phyloP scores from a whole-genome alignment of 1,139 yeast genomes.

The Candida frijolesensis region DNA sequence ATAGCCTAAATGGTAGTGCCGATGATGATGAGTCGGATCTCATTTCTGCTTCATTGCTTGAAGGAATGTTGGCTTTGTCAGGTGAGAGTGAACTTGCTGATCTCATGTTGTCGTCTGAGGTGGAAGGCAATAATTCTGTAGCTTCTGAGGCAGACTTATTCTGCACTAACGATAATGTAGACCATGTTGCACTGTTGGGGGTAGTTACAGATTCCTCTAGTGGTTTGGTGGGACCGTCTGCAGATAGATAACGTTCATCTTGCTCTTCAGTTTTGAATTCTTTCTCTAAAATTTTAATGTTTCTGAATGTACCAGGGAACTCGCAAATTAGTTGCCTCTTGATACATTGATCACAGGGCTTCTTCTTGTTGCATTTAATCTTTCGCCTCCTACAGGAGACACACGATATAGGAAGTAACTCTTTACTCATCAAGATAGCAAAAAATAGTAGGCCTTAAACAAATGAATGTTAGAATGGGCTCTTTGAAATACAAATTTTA shows the following conservation, averaged over 20 bases:
- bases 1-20: not conserved
- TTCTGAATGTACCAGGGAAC: constrained; percentile 43
- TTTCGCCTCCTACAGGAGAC: constrained; percentile 45
- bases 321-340: constrained; percentile 35
- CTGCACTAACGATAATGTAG: not conserved
- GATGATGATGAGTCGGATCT: constrained; percentile 9
- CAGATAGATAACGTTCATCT: not conserved
- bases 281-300: constrained; percentile 34
- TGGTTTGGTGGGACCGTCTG: not conserved
- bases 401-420: constrained; percentile 42
- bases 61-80: not conserved
- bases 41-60: not conserved
- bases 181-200: not conserved
- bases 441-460: too few species aligned
- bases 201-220: not conserved
- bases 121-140: not conserved
- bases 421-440: constrained; percentile 17
- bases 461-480: not conserved
- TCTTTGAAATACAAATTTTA: not conserved
- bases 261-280: constrained; percentile 14
- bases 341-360: constrained; percentile 44
- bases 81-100: not conserved
- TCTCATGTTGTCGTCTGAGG: not conserved
- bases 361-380: constrained; percentile 42
- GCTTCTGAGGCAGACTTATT: constrained; percentile 3